These are phyloP conservation scores for Amphicarpaea edgeworthii DNA, from an alignment of 306 rosid genomes.

Conservation along the genomic window DNA sequence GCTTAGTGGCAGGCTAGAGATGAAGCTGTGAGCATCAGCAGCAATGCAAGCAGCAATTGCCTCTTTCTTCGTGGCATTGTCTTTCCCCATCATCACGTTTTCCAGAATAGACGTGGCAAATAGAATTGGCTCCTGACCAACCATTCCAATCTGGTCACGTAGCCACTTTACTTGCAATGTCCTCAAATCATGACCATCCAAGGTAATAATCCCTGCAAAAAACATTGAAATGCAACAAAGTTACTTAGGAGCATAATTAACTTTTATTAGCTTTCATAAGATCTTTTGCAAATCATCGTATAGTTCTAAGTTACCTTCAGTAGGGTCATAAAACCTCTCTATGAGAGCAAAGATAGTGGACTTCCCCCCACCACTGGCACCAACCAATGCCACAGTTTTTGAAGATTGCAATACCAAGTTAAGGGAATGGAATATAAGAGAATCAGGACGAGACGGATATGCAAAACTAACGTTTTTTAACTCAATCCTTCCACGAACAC, in stretches of 20 bases:
- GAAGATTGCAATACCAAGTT: conserved; percentile 74
- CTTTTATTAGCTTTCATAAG: background rate
- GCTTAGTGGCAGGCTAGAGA: conserved; percentile 76
- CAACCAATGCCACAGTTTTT: conserved; percentile 80
- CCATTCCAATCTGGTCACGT: conserved; percentile 89
- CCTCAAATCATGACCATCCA: conserved; percentile 85
- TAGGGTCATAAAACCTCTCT: conserved; percentile 88
- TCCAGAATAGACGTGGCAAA: conserved; percentile 81
- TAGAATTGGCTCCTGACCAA: conserved; percentile 90
- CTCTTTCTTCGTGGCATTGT: conserved; percentile 76
- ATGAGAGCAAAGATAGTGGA: conserved; percentile 89
- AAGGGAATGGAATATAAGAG: conserved; percentile 65
- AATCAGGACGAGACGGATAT: conserved; percentile 80
- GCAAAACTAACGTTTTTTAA: conserved; percentile 72
- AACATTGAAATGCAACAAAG: conserved; percentile 37
- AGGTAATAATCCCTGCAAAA: conserved; percentile 67
- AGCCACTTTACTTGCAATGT: conserved; percentile 84
- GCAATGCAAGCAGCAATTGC: conserved; percentile 86
- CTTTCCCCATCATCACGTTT: conserved; percentile 94
- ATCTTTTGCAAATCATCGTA: conserved; percentile 8
- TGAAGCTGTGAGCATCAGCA: conserved; percentile 82
- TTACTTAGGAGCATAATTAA: background rate
- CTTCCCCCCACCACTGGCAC: conserved; percentile 95
- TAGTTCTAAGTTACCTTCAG: conserved; percentile 57
- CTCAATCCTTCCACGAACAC: conserved; percentile 75